Base-by-base conservation (phyloP, 495 filamentous ascomycete genomes). In the Physcia stellaris region DNA sequence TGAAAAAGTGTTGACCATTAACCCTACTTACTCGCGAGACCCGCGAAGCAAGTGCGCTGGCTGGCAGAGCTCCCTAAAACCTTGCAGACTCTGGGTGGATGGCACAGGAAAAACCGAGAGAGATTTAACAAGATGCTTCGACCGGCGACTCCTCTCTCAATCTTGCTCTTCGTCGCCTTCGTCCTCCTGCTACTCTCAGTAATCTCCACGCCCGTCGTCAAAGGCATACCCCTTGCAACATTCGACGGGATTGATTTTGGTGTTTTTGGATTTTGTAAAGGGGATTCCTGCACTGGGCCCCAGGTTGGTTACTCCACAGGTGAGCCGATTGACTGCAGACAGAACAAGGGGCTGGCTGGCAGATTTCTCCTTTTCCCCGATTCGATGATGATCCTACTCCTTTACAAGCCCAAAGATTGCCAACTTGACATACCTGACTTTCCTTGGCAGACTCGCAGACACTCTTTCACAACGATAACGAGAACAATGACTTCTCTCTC, bases 161-260 rank as follows among this genome's bases (percentile, higher is more conserved):
- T 94, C 42, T 64, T 96, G 51, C 79, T 95, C 37, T 72, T 93
- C 39, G 64, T 74, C 50, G 86, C 88, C 42, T 96, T 98, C 62
- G 77, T 63, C 35, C 67, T 95, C 22, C 66, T 98, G 16, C 62
- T 95, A 4, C 65, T 98, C 16, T 82, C 86, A n/a, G 82, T 85
- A 26, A 59, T 98, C 16, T 93, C 86, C n/a, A 87, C 86, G 0
- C 90, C 90, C 9, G 83, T 98, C 46, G 76, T 98, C 53, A 79
- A 79, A 49, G 68, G 63, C 9, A 87, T 98, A 23, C 84, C 85
- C 1, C 66, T 98, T 6, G 86, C 80, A 13, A 78, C 71, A 10
- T 90, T 74, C 51, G 53, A 76, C 15, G 76, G 78, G 42, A 71
- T 83, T 46, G 75, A 80, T 38, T 93, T 94, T 60, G 90, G 90